A percentile compares a stretch with the other conserved stretches of the same genome.
Evolutionary conservation across 2,329 filamentous ascomycete genomes (phyloP).

Genomic region (Pseudopithomyces maydicus): DNA sequence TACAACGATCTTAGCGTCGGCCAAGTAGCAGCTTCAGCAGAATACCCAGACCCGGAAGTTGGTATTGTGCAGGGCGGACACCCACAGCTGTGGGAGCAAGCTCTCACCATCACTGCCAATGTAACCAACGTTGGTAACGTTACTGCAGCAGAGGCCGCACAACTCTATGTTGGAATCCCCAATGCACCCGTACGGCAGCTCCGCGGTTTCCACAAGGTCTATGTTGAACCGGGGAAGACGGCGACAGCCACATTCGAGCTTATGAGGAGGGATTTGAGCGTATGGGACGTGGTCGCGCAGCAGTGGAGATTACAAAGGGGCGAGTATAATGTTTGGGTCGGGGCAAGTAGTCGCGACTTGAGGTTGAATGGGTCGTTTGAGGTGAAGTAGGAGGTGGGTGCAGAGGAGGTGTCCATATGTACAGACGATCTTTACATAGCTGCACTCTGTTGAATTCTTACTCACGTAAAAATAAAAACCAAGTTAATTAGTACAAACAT

Average conservation of each 20-base stretch:
- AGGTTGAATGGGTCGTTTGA: constrained; percentile 20
- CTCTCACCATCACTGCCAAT: constrained; percentile 68
- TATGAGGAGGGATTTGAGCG: constrained; percentile 79
- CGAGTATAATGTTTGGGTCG: constrained; percentile 36
- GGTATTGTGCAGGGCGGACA: constrained; percentile 37
- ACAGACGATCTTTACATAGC: too few relatives aligned
- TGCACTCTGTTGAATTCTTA: background rate
- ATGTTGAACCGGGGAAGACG: constrained; percentile 69
- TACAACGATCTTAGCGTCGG: constrained; percentile 68
- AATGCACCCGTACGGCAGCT: constrained; percentile 69
- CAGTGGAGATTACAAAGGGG: constrained; percentile 68
- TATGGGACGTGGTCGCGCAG: constrained; percentile 77
- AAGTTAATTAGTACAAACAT: too few relatives aligned
- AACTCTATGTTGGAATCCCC: constrained; percentile 69
- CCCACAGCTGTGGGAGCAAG: constrained; percentile 65
- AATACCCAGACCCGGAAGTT: constrained; percentile 53
- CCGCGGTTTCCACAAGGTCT: constrained; percentile 78
- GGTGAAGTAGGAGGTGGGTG: background rate
- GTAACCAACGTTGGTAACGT: constrained; percentile 72
- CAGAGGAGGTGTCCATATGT: background rate
- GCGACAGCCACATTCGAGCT: constrained; percentile 68
- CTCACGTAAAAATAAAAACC: background rate
- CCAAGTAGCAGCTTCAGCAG: constrained; percentile 45
- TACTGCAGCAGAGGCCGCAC: constrained; percentile 71
- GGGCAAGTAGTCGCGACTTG: constrained; percentile 43